Percentiles rank a stretch among this genome's conserved stretches.
Evolutionary conservation across 2,329 filamentous ascomycete species (phyloP).

Genomic region (Torrubiellomyces zombiae): DNA sequence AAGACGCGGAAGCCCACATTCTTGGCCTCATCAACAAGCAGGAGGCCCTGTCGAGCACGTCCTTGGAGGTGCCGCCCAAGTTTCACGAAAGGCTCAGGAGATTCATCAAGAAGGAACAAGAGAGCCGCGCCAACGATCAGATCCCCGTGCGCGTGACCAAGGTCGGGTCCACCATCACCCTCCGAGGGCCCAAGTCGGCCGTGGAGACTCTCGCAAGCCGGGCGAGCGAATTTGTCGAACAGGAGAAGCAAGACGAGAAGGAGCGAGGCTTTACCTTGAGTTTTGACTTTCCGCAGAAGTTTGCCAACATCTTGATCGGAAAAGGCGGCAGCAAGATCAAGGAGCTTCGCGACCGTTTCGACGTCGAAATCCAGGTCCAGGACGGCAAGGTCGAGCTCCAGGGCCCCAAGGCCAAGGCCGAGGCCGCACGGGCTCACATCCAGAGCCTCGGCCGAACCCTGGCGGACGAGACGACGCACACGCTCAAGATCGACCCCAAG

Average conservation of each 20-base stretch:
- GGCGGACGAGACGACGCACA: constrained; percentile 78
- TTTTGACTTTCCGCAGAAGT: constrained; percentile 93
- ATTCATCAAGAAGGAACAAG: constrained; percentile 50
- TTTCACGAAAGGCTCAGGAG: constrained; percentile 46
- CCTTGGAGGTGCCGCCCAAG: constrained; percentile 43
- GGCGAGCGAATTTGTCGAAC: constrained; percentile 62
- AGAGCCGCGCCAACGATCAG: constrained; percentile 35
- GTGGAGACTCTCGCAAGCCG: constrained; percentile 59
- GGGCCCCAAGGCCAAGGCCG: constrained; percentile 87
- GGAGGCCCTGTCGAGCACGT: constrained; percentile 31
- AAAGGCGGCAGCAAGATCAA: constrained; percentile 51
- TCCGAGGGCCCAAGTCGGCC: constrained; percentile 59
- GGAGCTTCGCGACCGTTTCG: constrained; percentile 48
- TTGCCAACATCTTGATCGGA: constrained; percentile 67
- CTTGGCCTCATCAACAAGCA: constrained; percentile 41
- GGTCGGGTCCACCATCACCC: constrained; percentile 43
- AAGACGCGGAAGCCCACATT: constrained; percentile 40
- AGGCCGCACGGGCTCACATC: constrained; percentile 72
- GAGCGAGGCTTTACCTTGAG: constrained; percentile 74
- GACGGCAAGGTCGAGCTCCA: constrained; percentile 92
- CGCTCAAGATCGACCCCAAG: constrained; percentile 80
- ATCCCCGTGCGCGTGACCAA: constrained; percentile 44
- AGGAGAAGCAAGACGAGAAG: constrained; percentile 84
- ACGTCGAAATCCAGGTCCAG: constrained; percentile 70
- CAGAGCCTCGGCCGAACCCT: constrained; percentile 61